Percentiles rank a stretch among this genome's conserved stretches.
These are phyloP conservation scores for Cucumis hystrix DNA, from an alignment of 306 rosid genomes.

Conservation along the genomic window DNA sequence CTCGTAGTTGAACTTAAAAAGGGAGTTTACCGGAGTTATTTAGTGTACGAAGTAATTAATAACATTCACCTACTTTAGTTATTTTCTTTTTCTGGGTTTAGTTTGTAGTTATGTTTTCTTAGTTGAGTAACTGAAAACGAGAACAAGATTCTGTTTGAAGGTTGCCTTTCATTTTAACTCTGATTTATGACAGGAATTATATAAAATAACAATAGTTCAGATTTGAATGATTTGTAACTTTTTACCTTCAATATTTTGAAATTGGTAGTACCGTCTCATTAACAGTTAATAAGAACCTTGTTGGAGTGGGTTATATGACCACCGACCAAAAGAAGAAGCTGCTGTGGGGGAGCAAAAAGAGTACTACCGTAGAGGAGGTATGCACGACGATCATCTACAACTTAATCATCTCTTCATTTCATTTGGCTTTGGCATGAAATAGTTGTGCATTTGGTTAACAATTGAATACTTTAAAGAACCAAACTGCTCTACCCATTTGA, in stretches of 20 bases:
- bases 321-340: conserved; percentile 97
- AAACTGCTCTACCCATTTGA: not conserved
- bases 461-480: not conserved
- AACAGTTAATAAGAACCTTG: conserved; percentile 75
- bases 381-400: not conserved
- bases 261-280: not conserved
- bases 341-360: conserved; percentile 87
- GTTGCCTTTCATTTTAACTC: not conserved
- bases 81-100: not conserved
- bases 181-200: not conserved
- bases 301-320: conserved; percentile 61
- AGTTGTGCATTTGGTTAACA: not conserved
- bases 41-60: not conserved
- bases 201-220: not conserved
- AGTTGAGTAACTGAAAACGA: not conserved
- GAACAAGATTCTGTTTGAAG: not conserved
- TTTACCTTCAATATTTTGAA: not conserved
- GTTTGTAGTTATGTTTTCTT: not conserved
- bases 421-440: not conserved
- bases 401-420: not conserved
- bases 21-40: not conserved
- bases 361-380: conserved; percentile 65
- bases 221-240: not conserved
- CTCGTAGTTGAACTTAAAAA: not conserved
- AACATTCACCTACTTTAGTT: not conserved